These are phyloP conservation scores for Austroboletus olivaceoglutinosus DNA, from an alignment of 1,284 basidiomycete genomes.

Conservation along the genomic window DNA sequence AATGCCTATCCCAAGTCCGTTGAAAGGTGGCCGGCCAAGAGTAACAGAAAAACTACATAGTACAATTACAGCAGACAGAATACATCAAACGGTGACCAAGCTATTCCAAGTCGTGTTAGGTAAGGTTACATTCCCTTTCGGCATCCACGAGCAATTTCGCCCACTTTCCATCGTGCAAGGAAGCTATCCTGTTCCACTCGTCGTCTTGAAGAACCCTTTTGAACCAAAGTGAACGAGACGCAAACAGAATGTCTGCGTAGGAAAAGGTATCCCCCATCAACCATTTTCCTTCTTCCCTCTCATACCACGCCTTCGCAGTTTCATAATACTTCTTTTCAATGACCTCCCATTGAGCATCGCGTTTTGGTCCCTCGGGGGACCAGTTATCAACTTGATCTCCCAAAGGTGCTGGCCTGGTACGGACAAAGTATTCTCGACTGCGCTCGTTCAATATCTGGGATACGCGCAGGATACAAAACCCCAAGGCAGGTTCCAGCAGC, in stretches of 20 bases:
- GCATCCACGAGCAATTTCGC: slow-evolving; percentile 19
- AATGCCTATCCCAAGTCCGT: too few species aligned
- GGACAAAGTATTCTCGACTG: slow-evolving; percentile 16
- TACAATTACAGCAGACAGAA: too few species aligned
- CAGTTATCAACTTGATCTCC: slow-evolving; percentile 16
- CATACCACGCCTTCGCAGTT: slow-evolving; percentile 18
- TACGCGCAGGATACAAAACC: slow-evolving; percentile 14
- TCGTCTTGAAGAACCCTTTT: slow-evolving; percentile 15
- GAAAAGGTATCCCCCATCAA: slow-evolving; percentile 29
- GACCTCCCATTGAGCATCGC: slow-evolving; percentile 21
- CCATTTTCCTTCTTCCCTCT: slow-evolving; percentile 19
- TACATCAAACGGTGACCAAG: too few species aligned
- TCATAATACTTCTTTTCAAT: slow-evolving; percentile 13
- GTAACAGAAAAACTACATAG: too few species aligned
- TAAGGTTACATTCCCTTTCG: slow-evolving; percentile 24
- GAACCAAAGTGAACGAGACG: slow-evolving; percentile 13
- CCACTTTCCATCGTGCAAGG: slow-evolving; percentile 26
- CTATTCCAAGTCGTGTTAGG: too few species aligned
- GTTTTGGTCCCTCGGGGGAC: slow-evolving; percentile 24
- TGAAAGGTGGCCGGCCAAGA: too few species aligned
- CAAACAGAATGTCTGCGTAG: slow-evolving; percentile 31
- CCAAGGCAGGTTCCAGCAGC: not conserved
- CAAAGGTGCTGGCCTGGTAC: not conserved
- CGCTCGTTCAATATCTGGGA: slow-evolving; percentile 18
- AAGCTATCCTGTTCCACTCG: slow-evolving; percentile 26